These are phyloP conservation scores for Meripilus lineatus DNA, from an alignment of 1,284 basidiomycete genomes.

Conservation along the genomic window DNA sequence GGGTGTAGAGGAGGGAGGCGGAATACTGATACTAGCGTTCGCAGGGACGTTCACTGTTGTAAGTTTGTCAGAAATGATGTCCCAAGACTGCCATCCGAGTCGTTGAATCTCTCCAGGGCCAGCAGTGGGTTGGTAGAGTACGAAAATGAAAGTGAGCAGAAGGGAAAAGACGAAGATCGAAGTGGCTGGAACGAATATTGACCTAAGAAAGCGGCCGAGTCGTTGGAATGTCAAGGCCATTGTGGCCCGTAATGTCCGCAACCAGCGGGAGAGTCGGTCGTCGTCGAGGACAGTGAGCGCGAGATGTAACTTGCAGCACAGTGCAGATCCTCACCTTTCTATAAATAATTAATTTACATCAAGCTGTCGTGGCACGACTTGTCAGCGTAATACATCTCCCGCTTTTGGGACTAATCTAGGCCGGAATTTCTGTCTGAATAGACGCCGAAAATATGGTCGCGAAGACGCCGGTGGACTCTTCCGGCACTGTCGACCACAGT, in stretches of 20 bases:
- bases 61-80: conserved; percentile 39
- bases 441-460: too few species aligned
- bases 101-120: conserved; percentile 69
- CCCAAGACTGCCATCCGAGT: conserved; percentile 93
- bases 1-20: neutral
- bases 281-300: neutral
- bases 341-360: too few species aligned
- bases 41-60: conserved; percentile 5
- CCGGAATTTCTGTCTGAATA: too few species aligned
- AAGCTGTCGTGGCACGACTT: too few species aligned
- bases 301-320: too few species aligned
- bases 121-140: conserved; percentile 69
- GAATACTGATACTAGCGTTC: neutral
- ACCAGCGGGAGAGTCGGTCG: too few species aligned
- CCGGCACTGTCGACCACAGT: too few species aligned
- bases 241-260: too few species aligned
- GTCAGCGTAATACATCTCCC: too few species aligned
- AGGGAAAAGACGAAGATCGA: conserved; percentile 62
- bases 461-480: too few species aligned
- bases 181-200: conserved; percentile 51
- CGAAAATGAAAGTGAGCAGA: conserved; percentile 69
- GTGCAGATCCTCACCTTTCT: too few species aligned
- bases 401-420: too few species aligned
- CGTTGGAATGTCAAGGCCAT: conserved; percentile 27
- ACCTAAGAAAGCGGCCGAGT: conserved; percentile 37